A percentile compares a stretch with the other conserved stretches of the same genome.
These are phyloP conservation scores for Claviceps paspali DNA, from an alignment of 2,329 filamentous ascomycete genomes.

Conservation along the genomic window DNA sequence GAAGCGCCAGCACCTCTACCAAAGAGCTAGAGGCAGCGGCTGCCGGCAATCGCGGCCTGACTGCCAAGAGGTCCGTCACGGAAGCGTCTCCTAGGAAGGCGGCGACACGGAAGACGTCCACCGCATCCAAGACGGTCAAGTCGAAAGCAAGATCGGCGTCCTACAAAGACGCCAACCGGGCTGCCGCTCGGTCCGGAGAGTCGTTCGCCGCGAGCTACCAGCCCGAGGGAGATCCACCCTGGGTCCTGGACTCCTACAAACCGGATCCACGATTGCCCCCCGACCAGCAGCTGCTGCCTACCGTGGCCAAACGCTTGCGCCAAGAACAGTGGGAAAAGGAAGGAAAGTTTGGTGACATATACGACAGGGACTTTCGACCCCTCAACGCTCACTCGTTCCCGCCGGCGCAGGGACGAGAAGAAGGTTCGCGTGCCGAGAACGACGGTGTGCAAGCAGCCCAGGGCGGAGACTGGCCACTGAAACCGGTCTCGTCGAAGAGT, in stretches of 20 bases:
- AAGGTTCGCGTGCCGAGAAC: constrained; percentile 7
- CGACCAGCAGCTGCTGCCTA: constrained; percentile 89
- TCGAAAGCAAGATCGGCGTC: constrained; percentile 49
- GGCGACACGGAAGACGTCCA: constrained; percentile 29
- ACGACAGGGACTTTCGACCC: constrained; percentile 77
- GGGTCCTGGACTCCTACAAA: constrained; percentile 89
- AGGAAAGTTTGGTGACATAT: constrained; percentile 69
- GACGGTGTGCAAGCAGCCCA: constrained; percentile 16
- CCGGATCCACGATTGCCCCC: constrained; percentile 87
- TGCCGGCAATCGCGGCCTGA: constrained; percentile 10
- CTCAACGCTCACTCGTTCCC: constrained; percentile 51
- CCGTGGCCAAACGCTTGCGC: constrained; percentile 76
- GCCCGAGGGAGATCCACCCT: constrained; percentile 89
- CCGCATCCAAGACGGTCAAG: constrained; percentile 31
- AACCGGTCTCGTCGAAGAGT: constrained; percentile 28
- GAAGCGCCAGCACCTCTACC: constrained; percentile 52
- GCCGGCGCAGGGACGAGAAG: constrained; percentile 26
- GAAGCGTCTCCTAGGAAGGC: constrained; percentile 42
- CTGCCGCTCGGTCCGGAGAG: constrained; percentile 47
- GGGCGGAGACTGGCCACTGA: constrained; percentile 45
- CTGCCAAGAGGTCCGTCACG: constrained; percentile 26
- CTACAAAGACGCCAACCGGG: constrained; percentile 33
- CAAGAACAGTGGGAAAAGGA: constrained; percentile 94
- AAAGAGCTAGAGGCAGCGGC: constrained; percentile 10
- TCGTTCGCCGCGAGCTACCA: constrained; percentile 38